These are phyloP conservation scores for Chalciporus piperatus DNA, from an alignment of 768 basidiomycete species.

Conservation along the genomic window DNA sequence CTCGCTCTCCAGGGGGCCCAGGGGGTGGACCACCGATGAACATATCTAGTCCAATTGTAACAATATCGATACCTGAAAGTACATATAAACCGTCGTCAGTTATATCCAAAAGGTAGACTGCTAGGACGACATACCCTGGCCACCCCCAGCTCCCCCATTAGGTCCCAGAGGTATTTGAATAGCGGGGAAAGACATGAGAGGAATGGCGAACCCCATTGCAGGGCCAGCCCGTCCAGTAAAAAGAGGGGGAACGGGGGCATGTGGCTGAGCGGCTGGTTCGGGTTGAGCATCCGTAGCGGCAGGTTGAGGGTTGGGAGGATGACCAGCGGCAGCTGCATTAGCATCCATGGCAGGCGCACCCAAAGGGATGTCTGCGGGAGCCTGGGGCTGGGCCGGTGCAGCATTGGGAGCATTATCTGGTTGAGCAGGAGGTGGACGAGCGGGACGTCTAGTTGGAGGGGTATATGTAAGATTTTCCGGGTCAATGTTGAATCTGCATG, in stretches of 20 bases:
- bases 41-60: constrained; percentile 44
- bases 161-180: constrained; percentile 24
- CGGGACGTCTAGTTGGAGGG: constrained; percentile 20
- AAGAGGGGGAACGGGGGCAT: not conserved
- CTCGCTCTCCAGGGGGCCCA: constrained; percentile 10
- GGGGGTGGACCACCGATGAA: constrained; percentile 26
- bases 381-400: constrained; percentile 7
- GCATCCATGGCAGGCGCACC: not conserved
- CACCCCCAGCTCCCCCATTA: constrained; percentile 7
- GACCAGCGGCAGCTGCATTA: not conserved
- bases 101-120: constrained; percentile 14
- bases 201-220: constrained; percentile 17
- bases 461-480: constrained; percentile 66
- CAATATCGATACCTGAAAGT: constrained; percentile 20
- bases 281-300: constrained; percentile 2
- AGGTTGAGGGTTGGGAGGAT: not conserved
- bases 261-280: constrained; percentile 1
- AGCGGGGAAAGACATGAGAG: constrained; percentile 27
- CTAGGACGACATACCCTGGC: constrained; percentile 16
- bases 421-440: constrained; percentile 12
- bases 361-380: constrained; percentile 7
- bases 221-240: constrained; percentile 6
- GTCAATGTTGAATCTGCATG: constrained; percentile 81
- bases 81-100: constrained; percentile 14
- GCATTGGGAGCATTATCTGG: constrained; percentile 13